phyloP scores from a whole-genome alignment of 2,329 filamentous ascomycete species.

The Samsoniella hepiali region DNA sequence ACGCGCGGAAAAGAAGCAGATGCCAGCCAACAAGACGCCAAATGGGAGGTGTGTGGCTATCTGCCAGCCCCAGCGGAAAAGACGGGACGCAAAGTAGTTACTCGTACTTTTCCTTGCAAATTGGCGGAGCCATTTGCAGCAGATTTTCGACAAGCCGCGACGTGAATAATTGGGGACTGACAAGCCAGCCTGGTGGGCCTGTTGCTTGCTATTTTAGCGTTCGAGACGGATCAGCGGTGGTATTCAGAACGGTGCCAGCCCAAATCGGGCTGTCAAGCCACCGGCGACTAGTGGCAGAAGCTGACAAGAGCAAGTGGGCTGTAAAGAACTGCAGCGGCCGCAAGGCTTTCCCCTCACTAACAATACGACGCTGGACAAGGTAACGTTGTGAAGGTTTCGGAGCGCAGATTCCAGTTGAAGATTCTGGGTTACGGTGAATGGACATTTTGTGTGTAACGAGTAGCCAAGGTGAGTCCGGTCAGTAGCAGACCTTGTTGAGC shows the following conservation, averaged over 20 bases:
- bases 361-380: constrained; percentile 4
- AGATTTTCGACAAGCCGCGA: background rate
- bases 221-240: constrained; percentile 1
- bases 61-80: background rate
- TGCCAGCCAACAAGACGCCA: background rate
- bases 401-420: background rate
- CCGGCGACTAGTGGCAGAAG: constrained; percentile 15
- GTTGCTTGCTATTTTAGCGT: constrained; percentile 8
- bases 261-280: constrained; percentile 17
- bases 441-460: background rate
- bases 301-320: constrained; percentile 15
- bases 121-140: background rate
- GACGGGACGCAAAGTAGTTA: background rate
- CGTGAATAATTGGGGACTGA: background rate
- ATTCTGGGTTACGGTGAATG: background rate
- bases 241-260: constrained; percentile 1
- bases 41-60: constrained; percentile 6
- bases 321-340: background rate
- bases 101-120: background rate
- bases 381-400: constrained; percentile 2
- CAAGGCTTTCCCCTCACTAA: background rate
- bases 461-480: background rate
- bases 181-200: background rate
- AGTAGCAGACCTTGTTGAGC: background rate
- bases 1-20: background rate